Evolutionary conservation across 208 protist species (phyloP).

Genomic region (Crithidia bombi): DNA sequence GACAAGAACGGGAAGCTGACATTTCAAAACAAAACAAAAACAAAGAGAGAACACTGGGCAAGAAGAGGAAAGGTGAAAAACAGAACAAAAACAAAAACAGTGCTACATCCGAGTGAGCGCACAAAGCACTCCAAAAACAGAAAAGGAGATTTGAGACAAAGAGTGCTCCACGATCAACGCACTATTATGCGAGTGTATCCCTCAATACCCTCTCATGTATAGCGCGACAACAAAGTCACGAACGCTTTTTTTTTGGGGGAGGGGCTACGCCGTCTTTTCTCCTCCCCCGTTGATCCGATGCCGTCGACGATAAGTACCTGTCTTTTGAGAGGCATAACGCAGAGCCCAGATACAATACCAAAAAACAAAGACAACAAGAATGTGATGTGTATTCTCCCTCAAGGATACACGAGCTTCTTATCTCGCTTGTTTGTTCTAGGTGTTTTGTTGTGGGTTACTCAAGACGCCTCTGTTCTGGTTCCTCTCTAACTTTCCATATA

Average conservation of each 20-base stretch:
- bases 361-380: conserved; percentile 9
- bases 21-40: neutral
- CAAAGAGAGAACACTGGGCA: neutral
- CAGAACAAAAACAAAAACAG: conserved; percentile 3
- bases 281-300: neutral
- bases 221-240: neutral
- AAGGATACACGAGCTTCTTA: neutral
- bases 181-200: conserved; percentile 1
- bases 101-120: neutral
- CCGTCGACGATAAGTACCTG: too few relatives aligned
- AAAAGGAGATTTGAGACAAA: neutral
- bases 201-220: conserved; percentile 15
- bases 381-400: conserved; percentile 3
- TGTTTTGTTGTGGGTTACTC: too few relatives aligned
- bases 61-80: too few relatives aligned
- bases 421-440: neutral
- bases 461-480: too few relatives aligned
- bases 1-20: neutral
- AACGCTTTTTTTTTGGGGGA: neutral
- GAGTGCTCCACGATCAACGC: neutral
- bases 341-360: neutral
- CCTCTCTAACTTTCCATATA: too few relatives aligned
- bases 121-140: neutral
- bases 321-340: too few relatives aligned
- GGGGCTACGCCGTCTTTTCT: neutral